Conservation (phyloP, 192 early-diverging fungal species). For the Dissophora globulifera region DNA sequence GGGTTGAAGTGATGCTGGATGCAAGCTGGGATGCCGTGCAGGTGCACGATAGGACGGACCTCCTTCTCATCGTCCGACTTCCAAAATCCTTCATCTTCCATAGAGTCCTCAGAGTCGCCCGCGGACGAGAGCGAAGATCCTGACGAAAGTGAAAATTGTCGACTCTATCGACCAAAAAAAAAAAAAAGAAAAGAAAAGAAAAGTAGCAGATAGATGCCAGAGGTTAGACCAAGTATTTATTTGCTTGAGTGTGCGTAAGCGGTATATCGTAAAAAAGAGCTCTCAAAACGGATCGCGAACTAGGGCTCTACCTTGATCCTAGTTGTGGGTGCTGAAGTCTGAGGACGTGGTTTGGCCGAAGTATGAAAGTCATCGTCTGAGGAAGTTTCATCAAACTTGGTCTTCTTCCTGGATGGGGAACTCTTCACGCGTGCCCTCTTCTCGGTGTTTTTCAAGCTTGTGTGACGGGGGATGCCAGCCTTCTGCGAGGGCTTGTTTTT, state of each 20-base stretch:
- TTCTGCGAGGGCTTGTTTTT: conserved; percentile 40
- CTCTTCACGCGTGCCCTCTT: conserved; percentile 37
- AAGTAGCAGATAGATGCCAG: background rate
- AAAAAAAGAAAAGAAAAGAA: conserved; percentile 2
- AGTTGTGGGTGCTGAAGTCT: conserved; percentile 34
- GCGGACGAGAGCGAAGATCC: conserved; percentile 50
- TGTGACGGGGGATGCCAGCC: conserved; percentile 9
- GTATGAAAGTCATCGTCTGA: conserved; percentile 51
- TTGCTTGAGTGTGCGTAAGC: too few relatives aligned
- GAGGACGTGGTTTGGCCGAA: conserved; percentile 37
- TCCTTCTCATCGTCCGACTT: conserved; percentile 49
- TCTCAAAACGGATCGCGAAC: background rate
- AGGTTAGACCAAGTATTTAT: too few relatives aligned
- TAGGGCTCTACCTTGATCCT: conserved; percentile 54
- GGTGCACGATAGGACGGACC: conserved; percentile 24
- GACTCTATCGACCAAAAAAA: conserved; percentile 27
- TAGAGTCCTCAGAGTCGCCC: conserved; percentile 46
- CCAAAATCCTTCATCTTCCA: conserved; percentile 40
- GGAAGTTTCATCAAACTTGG: conserved; percentile 47
- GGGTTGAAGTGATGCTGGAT: conserved; percentile 53
- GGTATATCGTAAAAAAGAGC: too few relatives aligned
- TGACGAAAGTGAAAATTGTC: conserved; percentile 50
- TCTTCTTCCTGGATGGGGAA: conserved; percentile 39
- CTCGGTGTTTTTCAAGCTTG: conserved; percentile 29
- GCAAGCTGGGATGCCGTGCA: conserved; percentile 50